Base-by-base conservation (phyloP, 2,329 filamentous ascomycete species). In the Neonectria sp. region DNA sequence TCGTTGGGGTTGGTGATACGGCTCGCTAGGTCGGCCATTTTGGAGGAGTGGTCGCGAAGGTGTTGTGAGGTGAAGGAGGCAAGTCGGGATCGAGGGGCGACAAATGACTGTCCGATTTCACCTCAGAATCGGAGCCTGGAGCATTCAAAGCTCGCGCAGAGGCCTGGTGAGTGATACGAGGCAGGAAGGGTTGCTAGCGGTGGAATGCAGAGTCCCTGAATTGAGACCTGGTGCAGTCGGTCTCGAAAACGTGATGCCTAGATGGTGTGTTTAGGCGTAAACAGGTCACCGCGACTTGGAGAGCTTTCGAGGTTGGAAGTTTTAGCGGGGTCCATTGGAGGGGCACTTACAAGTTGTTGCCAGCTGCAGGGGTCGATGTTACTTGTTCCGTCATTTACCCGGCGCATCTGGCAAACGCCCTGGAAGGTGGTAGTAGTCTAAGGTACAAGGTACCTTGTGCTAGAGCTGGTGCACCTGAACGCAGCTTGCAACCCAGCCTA, bases 1-100 rank as follows among this genome's bases (percentile, higher is more conserved):
- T 78, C 79, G 21, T 79, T 80, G 4, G 85, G 85, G 63, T 84
- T 80, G 24, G 85, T 85, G 74, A 86, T 86, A 69, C 85, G 85
- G 75, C 84, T 86, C 55, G 86, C 85, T 49, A 87, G 83, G 73
- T 86, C 85, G 60, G 85, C 79, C 85, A 86, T 86, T 21, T 60
- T 75, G 71, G 33, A 52, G 40, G 29, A 52, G 61, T 25, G 65
- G 56, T 43, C 40, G 52, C 51, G 33, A 13, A 25, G 35, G 29
- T 59, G 43, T 21, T 2, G 40, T 49, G 37, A 67, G 60, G 25
- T 63, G 65, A 40, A 65, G 60, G 58, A 68, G 65, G 46, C 60
- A 67, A 63, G 63, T 66, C 35, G 64, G 51, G 71, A 64, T 55
- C 40, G 40, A 52, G 63, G 61, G 67, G 65, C 55, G 46, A 48